Evolutionary conservation across 768 basidiomycete species (phyloP).

Genomic region (Lactarius akahatsu): DNA sequence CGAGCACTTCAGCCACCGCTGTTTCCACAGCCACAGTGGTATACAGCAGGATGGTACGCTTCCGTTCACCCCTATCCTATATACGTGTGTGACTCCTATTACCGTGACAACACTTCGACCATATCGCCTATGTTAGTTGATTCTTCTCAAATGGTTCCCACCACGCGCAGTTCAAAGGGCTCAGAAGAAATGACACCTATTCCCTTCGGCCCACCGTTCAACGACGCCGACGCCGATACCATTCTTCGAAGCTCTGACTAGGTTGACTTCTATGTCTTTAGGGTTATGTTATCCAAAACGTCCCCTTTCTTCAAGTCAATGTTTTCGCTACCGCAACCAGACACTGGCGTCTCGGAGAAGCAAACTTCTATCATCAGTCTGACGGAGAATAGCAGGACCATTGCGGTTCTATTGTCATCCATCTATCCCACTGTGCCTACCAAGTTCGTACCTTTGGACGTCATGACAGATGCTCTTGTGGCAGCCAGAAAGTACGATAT

Average conservation of each 20-base stretch:
- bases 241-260: conserved; percentile 12
- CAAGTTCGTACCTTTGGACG: background rate
- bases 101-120: no score
- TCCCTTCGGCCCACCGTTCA: background rate
- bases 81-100: background rate
- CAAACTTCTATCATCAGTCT: background rate
- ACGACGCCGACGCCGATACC: background rate
- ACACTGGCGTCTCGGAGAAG: background rate
- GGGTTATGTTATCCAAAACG: conserved; percentile 10
- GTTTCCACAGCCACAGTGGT: background rate
- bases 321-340: conserved; percentile 2
- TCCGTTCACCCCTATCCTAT: background rate
- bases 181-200: background rate
- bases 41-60: no score
- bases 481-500: background rate
- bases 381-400: background rate
- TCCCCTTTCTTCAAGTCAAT: conserved; percentile 13
- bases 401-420: background rate
- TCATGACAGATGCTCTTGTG: background rate
- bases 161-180: no score
- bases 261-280: conserved; percentile 8
- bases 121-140: no score
- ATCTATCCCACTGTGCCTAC: background rate
- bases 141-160: no score
- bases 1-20: conserved; percentile 2